Base-by-base conservation (phyloP, 345 rosid species). In the Gossypium ekmanianum region DNA sequence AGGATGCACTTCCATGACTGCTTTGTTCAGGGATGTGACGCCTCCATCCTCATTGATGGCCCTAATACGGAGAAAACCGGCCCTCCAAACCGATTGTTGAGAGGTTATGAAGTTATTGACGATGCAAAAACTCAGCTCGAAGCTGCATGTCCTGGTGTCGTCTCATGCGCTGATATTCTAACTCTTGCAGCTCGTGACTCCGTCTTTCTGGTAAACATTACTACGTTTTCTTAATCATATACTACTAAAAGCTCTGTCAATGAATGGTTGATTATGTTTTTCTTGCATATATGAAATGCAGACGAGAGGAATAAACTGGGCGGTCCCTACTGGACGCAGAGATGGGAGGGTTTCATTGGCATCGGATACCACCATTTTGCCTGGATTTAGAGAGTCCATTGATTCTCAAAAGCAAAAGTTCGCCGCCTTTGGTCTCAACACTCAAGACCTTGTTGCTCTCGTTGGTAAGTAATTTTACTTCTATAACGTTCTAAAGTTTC, bases 1-100 rank as follows among this genome's bases (percentile, higher is more conserved):
- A 88, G 91, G 78, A 81, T 86, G 88, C 83, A 75, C 61, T 86
- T 86, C 66, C 89, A 86, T 29, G 89, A 88, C 64, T 88, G 91
- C 61, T 88, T 88, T 20, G 88, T 86, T 14, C 79, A 26, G 18
- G 91, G 89, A n/a, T 88, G 91, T 11, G 91, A 88, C 17, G 91
- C 81, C 44, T 88, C 88, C 9, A 6, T 88, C 68, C 89, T 88
- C 76, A 65, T 84, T 7, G 61, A 84, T 0, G 89, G 91, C 12
- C 7, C 80, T 55, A 70, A 74, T 70, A 9, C 87, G 0, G 89
- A 88, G 82, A 81, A 75, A 72, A 83, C 87, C 1, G 87, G 88
- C 4, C 71, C 22, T 44, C 77, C 83, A 0, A 84, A 86, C 81
- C 61, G 47, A 17, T 8, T 57, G 18, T 20, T 88, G 63, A 78